Evolutionary conservation across 1,284 basidiomycete species (phyloP).

Genomic region (Cutaneotrichosporon sp.): DNA sequence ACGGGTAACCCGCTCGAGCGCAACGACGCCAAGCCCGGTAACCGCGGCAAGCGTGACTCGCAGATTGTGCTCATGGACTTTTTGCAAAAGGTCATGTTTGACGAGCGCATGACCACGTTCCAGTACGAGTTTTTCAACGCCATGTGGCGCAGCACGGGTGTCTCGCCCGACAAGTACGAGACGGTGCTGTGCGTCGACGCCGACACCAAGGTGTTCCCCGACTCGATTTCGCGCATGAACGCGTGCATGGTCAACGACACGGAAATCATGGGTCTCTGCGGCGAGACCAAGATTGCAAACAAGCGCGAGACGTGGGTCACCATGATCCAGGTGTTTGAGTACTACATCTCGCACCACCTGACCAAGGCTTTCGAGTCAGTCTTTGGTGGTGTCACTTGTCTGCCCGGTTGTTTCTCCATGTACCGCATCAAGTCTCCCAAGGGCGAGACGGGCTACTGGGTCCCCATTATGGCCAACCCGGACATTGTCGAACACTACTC

Average conservation of each 20-base stretch:
- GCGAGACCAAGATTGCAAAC: constrained; percentile 98
- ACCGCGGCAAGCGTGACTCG: constrained; percentile 96
- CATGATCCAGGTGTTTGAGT: constrained; percentile 95
- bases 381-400: constrained; percentile 98
- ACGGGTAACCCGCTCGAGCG: constrained; percentile 85
- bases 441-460: constrained; percentile 87
- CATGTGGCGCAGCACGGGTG: constrained; percentile 87
- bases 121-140: constrained; percentile 99
- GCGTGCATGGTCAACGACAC: constrained; percentile 92
- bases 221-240: constrained; percentile 84
- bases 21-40: constrained; percentile 88
- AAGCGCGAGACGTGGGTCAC: constrained; percentile 97
- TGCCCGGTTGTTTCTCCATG: constrained; percentile 99
- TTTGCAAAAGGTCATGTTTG: constrained; percentile 98
- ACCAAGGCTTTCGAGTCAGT: constrained; percentile 99
- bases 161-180: constrained; percentile 95
- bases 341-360: constrained; percentile 98
- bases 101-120: constrained; percentile 98
- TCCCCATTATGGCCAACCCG: constrained; percentile 93
- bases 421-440: constrained; percentile 98
- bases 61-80: constrained; percentile 98
- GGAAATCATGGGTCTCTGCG: constrained; percentile 98
- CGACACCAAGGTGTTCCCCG: constrained; percentile 95
- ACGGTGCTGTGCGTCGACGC: constrained; percentile 96
- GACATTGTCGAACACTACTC: constrained; percentile 97